phyloP scores from a whole-genome alignment of 345 rosid genomes.

The Odontarrhena argentea region DNA sequence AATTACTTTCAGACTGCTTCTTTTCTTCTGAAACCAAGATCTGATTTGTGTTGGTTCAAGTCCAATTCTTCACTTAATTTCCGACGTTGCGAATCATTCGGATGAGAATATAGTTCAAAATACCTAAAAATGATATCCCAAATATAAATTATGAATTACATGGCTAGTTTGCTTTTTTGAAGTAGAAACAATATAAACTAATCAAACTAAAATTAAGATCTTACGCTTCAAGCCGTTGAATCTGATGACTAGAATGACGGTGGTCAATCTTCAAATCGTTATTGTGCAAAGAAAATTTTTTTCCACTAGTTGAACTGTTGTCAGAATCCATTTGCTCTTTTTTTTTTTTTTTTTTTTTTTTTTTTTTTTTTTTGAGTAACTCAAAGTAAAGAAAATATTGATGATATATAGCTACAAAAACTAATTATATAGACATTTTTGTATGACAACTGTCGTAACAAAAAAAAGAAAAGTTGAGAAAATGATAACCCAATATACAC shows the following conservation, averaged over 20 bases:
- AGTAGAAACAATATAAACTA: background rate
- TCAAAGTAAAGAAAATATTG: constrained; percentile 4
- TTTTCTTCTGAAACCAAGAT: constrained; percentile 88
- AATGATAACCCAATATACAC: too few relatives aligned
- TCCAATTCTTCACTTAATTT: constrained; percentile 55
- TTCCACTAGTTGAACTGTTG: constrained; percentile 53
- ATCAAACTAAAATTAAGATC: background rate
- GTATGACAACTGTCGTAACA: too few relatives aligned
- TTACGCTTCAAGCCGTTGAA: constrained; percentile 65
- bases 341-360: background rate
- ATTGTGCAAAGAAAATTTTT: constrained; percentile 25
- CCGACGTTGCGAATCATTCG: constrained; percentile 65
- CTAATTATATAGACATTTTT: constrained; percentile 22
- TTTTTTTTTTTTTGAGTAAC: background rate
- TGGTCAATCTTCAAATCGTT: constrained; percentile 36
- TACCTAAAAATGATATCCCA: constrained; percentile 44
- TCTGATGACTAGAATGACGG: constrained; percentile 60
- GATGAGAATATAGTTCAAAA: constrained; percentile 76
- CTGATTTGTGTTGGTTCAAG: constrained; percentile 63
- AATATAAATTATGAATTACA: background rate
- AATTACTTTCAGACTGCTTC: constrained; percentile 69
- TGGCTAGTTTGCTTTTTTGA: too few relatives aligned
- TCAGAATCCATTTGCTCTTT: constrained; percentile 26
- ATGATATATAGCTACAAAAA: background rate
- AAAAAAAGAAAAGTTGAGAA: too few relatives aligned